These are phyloP conservation scores for Alternaria gaisen DNA, from an alignment of 2,329 filamentous ascomycete genomes.

Conservation along the genomic window DNA sequence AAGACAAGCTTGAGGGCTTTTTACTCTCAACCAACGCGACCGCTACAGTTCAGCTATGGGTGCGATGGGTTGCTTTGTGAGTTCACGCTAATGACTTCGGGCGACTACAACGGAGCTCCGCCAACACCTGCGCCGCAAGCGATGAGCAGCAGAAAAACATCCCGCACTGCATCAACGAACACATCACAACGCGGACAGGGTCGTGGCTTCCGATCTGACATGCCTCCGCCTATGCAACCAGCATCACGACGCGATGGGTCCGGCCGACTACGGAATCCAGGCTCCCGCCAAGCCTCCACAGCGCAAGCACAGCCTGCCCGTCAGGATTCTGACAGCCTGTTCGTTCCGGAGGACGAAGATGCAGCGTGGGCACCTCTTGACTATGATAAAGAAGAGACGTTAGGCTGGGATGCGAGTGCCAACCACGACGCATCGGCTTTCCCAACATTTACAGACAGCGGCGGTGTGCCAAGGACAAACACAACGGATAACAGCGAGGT, in stretches of 20 bases:
- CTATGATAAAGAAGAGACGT: constrained; percentile 70
- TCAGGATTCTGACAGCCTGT: constrained; percentile 72
- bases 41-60: constrained; percentile 76
- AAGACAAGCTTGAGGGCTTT: constrained; percentile 71
- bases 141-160: constrained; percentile 42
- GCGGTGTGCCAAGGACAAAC: constrained; percentile 37
- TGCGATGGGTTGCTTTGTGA: constrained; percentile 75
- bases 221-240: constrained; percentile 54
- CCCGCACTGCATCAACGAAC: constrained; percentile 36
- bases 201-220: constrained; percentile 45
- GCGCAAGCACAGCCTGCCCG: constrained; percentile 48
- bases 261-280: constrained; percentile 40
- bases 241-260: constrained; percentile 39
- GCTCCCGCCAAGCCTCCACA: constrained; percentile 36
- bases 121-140: constrained; percentile 25
- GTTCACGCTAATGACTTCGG: constrained; percentile 84
- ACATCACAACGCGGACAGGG: constrained; percentile 29
- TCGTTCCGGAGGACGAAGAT: constrained; percentile 73
- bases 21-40: constrained; percentile 75
- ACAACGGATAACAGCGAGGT: constrained; percentile 46
- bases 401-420: constrained; percentile 78
- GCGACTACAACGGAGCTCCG: constrained; percentile 62
- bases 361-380: constrained; percentile 78
- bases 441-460: constrained; percentile 57
- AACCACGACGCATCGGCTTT: constrained; percentile 55